Evolutionary conservation across 192 early-diverging fungal genomes (phyloP).

Genomic region (Allomyces arbusculus): DNA sequence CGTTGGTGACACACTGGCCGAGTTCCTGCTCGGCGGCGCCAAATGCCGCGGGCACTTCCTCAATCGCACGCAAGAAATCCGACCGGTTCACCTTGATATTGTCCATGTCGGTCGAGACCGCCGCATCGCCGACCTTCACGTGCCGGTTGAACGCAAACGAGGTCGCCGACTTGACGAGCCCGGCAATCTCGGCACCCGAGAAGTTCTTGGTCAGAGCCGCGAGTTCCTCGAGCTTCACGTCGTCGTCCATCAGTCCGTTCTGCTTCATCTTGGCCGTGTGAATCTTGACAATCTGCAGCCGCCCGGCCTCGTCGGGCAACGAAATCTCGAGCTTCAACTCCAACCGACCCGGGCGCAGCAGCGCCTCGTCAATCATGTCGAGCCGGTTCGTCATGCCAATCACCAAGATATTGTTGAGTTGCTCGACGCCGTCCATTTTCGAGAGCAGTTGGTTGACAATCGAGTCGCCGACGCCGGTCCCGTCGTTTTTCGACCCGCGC

Average conservation of each 20-base stretch:
- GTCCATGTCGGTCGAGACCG: constrained; percentile 62
- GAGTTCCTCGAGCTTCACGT: constrained; percentile 69
- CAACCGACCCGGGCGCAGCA: constrained; percentile 82
- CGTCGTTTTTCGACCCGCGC: constrained; percentile 74
- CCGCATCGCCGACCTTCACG: constrained; percentile 78
- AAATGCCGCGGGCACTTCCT: constrained; percentile 85
- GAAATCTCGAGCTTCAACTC: constrained; percentile 96
- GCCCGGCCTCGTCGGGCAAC: constrained; percentile 77
- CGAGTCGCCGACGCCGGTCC: constrained; percentile 87
- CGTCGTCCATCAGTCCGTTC: constrained; percentile 53
- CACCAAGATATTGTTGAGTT: constrained; percentile 91
- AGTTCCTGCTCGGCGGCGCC: constrained; percentile 84
- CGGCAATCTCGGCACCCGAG: constrained; percentile 90
- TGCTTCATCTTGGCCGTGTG: constrained; percentile 73
- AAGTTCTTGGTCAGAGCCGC: constrained; percentile 86
- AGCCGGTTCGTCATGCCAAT: constrained; percentile 98
- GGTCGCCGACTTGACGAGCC: constrained; percentile 73
- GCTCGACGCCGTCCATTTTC: constrained; percentile 98
- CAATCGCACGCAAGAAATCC: constrained; percentile 74
- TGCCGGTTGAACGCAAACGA: constrained; percentile 94
- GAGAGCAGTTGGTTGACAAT: constrained; percentile 93
- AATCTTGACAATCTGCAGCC: constrained; percentile 87
- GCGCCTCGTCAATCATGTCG: constrained; percentile 95
- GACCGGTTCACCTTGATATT: constrained; percentile 66
- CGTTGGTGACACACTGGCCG: constrained; percentile 59